A percentile compares a stretch with the other conserved stretches of the same genome.
phyloP scores from a whole-genome alignment of 352 stramenopile species.

The Pythium phragmiticola region DNA sequence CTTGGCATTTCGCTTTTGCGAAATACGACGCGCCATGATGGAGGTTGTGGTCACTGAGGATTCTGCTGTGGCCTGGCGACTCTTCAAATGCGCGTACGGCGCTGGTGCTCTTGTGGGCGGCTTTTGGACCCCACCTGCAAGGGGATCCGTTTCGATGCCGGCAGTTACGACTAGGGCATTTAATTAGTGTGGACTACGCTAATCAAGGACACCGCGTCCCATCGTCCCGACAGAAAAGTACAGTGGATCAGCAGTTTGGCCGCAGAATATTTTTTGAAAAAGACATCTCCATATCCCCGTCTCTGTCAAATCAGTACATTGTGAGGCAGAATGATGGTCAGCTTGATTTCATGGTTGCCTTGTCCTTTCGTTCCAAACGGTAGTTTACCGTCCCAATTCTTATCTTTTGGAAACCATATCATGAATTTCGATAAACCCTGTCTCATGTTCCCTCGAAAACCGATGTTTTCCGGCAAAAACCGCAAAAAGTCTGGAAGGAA shows the following conservation, averaged over 20 bases:
- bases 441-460: neutral
- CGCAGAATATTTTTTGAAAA: slow-evolving; percentile 8
- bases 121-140: neutral
- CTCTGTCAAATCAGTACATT: slow-evolving; percentile 3
- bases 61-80: neutral
- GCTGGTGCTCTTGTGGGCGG: neutral
- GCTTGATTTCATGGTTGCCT: slow-evolving; percentile 10
- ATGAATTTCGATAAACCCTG: slow-evolving; percentile 1
- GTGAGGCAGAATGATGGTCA: slow-evolving; percentile 9
- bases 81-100: slow-evolving; percentile 17
- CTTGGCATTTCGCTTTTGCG: slow-evolving; percentile 86
- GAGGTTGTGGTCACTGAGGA: neutral
- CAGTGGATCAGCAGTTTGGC: too few relatives aligned
- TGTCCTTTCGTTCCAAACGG: slow-evolving; percentile 1
- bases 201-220: neutral
- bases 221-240: too few relatives aligned
- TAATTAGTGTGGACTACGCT: neutral
- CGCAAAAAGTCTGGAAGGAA: slow-evolving; percentile 16
- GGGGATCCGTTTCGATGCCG: neutral
- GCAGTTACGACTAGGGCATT: neutral
- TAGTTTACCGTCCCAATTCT: slow-evolving; percentile 5
- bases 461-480: slow-evolving; percentile 1
- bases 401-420: slow-evolving; percentile 8
- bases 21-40: slow-evolving; percentile 64
- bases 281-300: neutral